Base-by-base conservation (phyloP, 257 asterid genomes). In the Striga asiatica region DNA sequence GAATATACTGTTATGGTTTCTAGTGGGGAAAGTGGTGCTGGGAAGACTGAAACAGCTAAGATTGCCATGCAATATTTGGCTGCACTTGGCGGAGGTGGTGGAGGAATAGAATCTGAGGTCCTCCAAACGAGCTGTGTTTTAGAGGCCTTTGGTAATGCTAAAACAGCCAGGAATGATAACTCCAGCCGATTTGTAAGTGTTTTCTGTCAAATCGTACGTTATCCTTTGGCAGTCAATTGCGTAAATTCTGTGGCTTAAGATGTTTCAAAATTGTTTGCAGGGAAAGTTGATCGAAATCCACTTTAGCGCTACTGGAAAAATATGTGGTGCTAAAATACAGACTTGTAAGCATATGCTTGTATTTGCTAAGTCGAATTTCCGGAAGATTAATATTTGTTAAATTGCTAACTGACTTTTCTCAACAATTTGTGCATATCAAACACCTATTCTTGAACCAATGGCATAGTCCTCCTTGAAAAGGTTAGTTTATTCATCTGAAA, bases 141-240 rank as follows among this genome's bases (percentile, higher is more conserved):
- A 56, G 99, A 92, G 77, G 95, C 99, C 66, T 85, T 92, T 78
- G 99, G 99, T 64, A 88, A 85, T 79, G 97, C 97, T 34, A 92
- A 83, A 81, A 92, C 97, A 61, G 75, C 73, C 58, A 73, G 73
- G 69, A 84, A 79, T 69, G 77, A 72, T 66, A 92, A 85, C 71
- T 85, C 99, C 61, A 88, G 95, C 68, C 82, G 99, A 76, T 88
- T 88, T 64, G 99, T 92, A 68, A 73, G 99, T 88, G 58, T 45
- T 62, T 53, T 60, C 28, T 24, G 63, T 52, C 51, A 50, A 25
- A 25, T 32, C 45, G n/a, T 45, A 16, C 49, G 14, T 8, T 52
- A 56, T 47, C 53, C 22, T 58, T 71, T 64, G 29, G 57, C 29
- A 46, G 54, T 61, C 61, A 53, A 52, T 7, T 61, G 29, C 47